Evolutionary conservation across 1,284 basidiomycete species (phyloP).

Genomic region (Melanopsichium pennsylvanicum): DNA sequence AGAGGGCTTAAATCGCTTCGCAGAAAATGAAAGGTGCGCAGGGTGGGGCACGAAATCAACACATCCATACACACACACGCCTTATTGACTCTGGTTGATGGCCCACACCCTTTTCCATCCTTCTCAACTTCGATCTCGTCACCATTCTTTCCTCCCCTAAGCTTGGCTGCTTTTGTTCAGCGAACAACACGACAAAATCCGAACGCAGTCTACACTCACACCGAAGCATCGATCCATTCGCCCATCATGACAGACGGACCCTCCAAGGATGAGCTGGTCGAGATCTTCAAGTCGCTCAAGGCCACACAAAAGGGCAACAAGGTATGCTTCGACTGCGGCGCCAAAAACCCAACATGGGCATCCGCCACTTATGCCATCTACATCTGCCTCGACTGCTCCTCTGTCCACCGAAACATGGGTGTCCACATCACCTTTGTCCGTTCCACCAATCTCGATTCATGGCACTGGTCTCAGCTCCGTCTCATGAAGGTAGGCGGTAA

Average conservation of each 20-base stretch:
- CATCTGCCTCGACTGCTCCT: conserved; percentile 97
- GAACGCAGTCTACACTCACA: no score
- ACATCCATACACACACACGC: no score
- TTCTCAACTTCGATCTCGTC: not conserved
- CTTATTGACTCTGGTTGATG: no score
- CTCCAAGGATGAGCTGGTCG: conserved; percentile 61
- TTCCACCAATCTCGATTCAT: conserved; percentile 95
- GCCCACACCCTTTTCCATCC: no score
- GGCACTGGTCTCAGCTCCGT: conserved; percentile 89
- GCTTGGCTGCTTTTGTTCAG: no score
- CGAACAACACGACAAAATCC: no score
- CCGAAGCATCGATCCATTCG: not conserved
- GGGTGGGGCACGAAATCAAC: no score
- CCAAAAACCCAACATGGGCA: conserved; percentile 97
- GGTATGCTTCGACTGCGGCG: conserved; percentile 93
- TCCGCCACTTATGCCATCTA: conserved; percentile 96
- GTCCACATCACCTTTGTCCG: conserved; percentile 98
- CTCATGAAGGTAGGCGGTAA: conserved; percentile 98
- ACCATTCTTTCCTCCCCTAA: no score
- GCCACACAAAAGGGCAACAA: conserved; percentile 59
- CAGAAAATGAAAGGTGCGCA: no score
- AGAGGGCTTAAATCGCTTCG: no score
- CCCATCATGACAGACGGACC: conserved; percentile 54
- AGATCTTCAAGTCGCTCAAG: conserved; percentile 65
- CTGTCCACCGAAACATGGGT: conserved; percentile 93